These are phyloP conservation scores for Wickerhamiella bombiphila DNA, from an alignment of 805 yeast genomes.

Conservation along the genomic window DNA sequence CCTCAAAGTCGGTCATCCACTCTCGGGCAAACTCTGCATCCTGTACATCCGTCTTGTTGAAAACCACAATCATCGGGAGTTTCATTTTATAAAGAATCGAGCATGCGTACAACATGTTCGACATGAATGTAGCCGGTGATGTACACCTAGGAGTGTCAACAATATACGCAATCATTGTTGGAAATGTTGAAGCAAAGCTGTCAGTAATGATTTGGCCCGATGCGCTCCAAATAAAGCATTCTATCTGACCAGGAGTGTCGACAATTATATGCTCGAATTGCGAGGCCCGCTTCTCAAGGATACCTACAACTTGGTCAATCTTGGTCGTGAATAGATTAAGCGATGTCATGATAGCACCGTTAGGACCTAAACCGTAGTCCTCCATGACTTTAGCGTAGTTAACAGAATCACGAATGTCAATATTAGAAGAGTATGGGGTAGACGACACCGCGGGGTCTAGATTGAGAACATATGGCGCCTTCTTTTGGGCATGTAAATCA, in stretches of 20 bases:
- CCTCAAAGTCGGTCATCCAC: slow-evolving; percentile 96
- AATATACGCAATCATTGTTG: slow-evolving; percentile 89
- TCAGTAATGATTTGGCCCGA: slow-evolving; percentile 94
- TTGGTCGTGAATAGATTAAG: slow-evolving; percentile 84
- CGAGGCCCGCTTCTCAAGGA: slow-evolving; percentile 61
- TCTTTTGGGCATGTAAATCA: slow-evolving; percentile 52
- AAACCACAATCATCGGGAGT: slow-evolving; percentile 90
- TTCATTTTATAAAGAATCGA: slow-evolving; percentile 91
- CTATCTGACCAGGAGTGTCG: slow-evolving; percentile 98
- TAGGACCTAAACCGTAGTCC: slow-evolving; percentile 85
- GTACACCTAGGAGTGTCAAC: slow-evolving; percentile 93
- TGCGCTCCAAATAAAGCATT: slow-evolving; percentile 97
- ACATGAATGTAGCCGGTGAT: slow-evolving; percentile 92
- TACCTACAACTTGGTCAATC: slow-evolving; percentile 81
- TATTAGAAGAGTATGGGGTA: slow-evolving; percentile 87
- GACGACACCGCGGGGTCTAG: slow-evolving; percentile 92
- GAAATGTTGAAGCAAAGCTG: slow-evolving; percentile 88
- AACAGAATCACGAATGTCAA: slow-evolving; percentile 91
- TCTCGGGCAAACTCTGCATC: slow-evolving; percentile 78
- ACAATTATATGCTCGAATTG: slow-evolving; percentile 56
- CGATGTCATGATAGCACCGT: slow-evolving; percentile 96
- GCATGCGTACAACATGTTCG: slow-evolving; percentile 97
- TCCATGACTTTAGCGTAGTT: slow-evolving; percentile 95
- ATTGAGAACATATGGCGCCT: slow-evolving; percentile 81
- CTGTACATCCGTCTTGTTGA: slow-evolving; percentile 84